Conservation (phyloP, 768 basidiomycete species). For the Mycena filopes region DNA sequence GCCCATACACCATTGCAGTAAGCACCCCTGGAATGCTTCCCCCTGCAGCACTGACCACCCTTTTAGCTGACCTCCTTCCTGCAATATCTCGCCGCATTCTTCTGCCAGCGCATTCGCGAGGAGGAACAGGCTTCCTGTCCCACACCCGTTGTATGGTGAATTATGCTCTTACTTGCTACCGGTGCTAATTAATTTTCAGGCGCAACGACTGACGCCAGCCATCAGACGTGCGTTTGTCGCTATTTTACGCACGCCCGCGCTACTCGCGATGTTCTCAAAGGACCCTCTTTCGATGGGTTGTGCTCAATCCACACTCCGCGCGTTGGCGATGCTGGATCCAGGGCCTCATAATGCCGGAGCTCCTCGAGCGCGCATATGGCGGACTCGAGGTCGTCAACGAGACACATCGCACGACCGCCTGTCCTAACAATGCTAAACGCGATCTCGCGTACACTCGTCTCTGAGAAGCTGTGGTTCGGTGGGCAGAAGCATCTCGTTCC, state of each 20-base stretch:
- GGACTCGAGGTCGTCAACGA: slow-evolving; percentile 95
- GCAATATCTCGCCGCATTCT: slow-evolving; percentile 78
- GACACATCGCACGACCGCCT: slow-evolving; percentile 93
- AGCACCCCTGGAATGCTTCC: slow-evolving; percentile 33
- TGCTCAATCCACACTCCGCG: slow-evolving; percentile 82
- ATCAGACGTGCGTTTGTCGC: slow-evolving; percentile 88
- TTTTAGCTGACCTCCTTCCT: slow-evolving; percentile 74
- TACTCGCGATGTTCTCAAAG: slow-evolving; percentile 93
- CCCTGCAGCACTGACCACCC: slow-evolving; percentile 18
- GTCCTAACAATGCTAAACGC: slow-evolving; percentile 87
- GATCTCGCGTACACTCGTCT: slow-evolving; percentile 79
- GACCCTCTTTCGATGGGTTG: slow-evolving; percentile 84
- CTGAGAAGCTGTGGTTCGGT: slow-evolving; percentile 81
- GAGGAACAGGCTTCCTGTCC: slow-evolving; percentile 82
- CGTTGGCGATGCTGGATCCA: slow-evolving; percentile 86
- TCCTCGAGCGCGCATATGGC: slow-evolving; percentile 90
- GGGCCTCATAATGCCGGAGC: slow-evolving; percentile 85
- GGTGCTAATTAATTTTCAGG: slow-evolving; percentile 48
- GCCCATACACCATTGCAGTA: slow-evolving; percentile 80
- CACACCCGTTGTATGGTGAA: slow-evolving; percentile 72
- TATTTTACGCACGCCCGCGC: slow-evolving; percentile 84
- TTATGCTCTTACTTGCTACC: background rate
- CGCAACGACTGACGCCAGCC: slow-evolving; percentile 78
- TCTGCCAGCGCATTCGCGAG: slow-evolving; percentile 81
- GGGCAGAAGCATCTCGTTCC: slow-evolving; percentile 92